A percentile compares a stretch with the other conserved stretches of the same genome.
phyloP scores from a whole-genome alignment of 1,284 basidiomycete genomes.

The Ustilago esculenta region DNA sequence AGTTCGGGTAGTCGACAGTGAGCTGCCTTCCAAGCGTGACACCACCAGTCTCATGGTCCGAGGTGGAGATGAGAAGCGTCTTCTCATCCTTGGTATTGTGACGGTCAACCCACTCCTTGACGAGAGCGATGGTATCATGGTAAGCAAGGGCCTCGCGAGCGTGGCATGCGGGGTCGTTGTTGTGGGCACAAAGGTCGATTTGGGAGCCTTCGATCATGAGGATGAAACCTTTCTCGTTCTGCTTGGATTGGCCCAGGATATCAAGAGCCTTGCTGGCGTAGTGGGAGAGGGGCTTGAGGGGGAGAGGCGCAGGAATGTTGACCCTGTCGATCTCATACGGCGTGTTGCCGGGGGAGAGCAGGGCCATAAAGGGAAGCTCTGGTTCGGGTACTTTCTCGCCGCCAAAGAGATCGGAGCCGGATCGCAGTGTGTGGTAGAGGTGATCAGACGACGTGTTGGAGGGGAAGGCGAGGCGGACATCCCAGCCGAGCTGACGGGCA shows the following conservation, averaged over 20 bases:
- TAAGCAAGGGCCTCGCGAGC: conserved; percentile 67
- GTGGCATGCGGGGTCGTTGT: conserved; percentile 59
- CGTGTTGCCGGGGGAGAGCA: conserved; percentile 57
- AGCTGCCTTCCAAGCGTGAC: conserved; percentile 67
- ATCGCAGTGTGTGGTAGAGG: neutral
- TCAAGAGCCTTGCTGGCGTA: conserved; percentile 44
- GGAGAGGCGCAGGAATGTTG: conserved; percentile 40
- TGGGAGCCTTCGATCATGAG: conserved; percentile 65
- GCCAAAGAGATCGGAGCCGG: conserved; percentile 7
- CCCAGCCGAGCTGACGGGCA: conserved; percentile 53
- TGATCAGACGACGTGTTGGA: conserved; percentile 26
- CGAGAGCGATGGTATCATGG: conserved; percentile 64
- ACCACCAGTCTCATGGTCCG: conserved; percentile 69
- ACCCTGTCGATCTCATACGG: conserved; percentile 63
- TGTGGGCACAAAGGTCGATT: conserved; percentile 64
- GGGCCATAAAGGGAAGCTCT: conserved; percentile 51
- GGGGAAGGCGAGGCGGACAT: conserved; percentile 42
- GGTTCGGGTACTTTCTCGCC: conserved; percentile 7
- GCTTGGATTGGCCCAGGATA: conserved; percentile 19
- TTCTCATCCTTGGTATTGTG: conserved; percentile 58
- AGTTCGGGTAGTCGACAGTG: conserved; percentile 60
- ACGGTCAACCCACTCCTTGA: conserved; percentile 62
- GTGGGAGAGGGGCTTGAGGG: conserved; percentile 36
- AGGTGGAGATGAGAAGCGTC: conserved; percentile 66
- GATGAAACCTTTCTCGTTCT: conserved; percentile 55